These are phyloP conservation scores for Zasmidium cellare DNA, from an alignment of 2,329 filamentous ascomycete species.

Conservation along the genomic window DNA sequence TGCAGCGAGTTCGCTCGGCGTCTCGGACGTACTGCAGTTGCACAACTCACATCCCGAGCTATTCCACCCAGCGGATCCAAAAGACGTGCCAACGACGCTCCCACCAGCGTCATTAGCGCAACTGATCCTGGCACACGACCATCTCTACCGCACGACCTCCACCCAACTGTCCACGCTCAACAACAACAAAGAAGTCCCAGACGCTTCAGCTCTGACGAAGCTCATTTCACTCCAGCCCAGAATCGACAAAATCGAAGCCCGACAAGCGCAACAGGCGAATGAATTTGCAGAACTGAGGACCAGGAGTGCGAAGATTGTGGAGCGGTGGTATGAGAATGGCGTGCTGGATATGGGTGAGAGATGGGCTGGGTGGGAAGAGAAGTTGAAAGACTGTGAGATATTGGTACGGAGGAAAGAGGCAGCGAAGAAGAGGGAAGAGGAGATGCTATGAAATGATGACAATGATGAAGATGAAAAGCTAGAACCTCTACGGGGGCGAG, in stretches of 20 bases:
- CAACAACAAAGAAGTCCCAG: conserved; percentile 44
- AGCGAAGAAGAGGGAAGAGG: conserved; percentile 55
- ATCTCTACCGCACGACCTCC: conserved; percentile 42
- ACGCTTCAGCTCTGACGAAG: conserved; percentile 47
- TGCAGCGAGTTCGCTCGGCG: conserved; percentile 39
- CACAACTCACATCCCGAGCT: conserved; percentile 43
- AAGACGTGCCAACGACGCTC: conserved; percentile 25
- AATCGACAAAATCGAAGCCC: conserved; percentile 61
- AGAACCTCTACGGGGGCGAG: neutral
- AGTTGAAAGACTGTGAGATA: conserved; percentile 66
- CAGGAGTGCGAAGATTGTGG: conserved; percentile 57
- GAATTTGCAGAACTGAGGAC: conserved; percentile 65
- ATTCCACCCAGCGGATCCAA: conserved; percentile 26
- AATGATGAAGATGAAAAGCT: too few relatives aligned
- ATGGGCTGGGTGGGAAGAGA: conserved; percentile 70
- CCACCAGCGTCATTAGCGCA: conserved; percentile 29
- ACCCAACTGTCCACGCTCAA: conserved; percentile 47
- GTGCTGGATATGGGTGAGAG: conserved; percentile 67
- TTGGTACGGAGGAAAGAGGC: conserved; percentile 64
- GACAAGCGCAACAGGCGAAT: conserved; percentile 61
- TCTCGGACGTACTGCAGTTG: conserved; percentile 43
- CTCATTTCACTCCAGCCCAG: conserved; percentile 61
- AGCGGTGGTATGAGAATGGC: conserved; percentile 70
- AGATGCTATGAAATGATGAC: conserved; percentile 32
- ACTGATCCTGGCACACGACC: conserved; percentile 47